phyloP scores from a whole-genome alignment of 805 yeast genomes.

The Nakazawaea wyomingensis region DNA sequence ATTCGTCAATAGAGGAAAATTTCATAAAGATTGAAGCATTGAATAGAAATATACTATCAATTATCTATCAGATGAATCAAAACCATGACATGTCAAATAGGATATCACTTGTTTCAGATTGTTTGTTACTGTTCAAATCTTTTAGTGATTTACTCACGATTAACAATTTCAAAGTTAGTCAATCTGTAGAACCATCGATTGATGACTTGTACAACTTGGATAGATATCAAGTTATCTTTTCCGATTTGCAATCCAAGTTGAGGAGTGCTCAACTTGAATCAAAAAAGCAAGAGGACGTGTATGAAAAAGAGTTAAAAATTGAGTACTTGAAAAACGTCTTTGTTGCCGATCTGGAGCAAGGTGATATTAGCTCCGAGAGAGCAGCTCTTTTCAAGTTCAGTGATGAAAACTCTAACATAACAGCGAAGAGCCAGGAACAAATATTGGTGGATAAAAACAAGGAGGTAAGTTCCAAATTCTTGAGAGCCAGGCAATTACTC shows the following conservation, averaged over 20 bases:
- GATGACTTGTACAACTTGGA: constrained; percentile 1
- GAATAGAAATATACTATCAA: constrained; percentile 1
- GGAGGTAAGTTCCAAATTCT: constrained; percentile 40
- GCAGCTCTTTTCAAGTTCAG: constrained; percentile 25
- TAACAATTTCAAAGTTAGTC: constrained; percentile 2
- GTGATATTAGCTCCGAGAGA: constrained; percentile 5
- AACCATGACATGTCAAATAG: constrained; percentile 3
- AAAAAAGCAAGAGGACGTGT: constrained; percentile 17
- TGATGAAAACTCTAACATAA: constrained; percentile 13
- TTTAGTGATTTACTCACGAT: constrained; percentile 33
- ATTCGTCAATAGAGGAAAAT: constrained; percentile 3
- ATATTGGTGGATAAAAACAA: constrained; percentile 41
- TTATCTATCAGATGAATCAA: constrained; percentile 1
- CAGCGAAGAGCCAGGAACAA: constrained; percentile 30
- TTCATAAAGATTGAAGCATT: constrained; percentile 1
- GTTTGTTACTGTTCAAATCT: constrained; percentile 33
- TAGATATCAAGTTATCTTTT: constrained; percentile 18
- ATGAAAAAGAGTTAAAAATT: constrained; percentile 8
- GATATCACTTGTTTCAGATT: constrained; percentile 28
- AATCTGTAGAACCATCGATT: neutral
- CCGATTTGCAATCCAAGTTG: constrained; percentile 22
- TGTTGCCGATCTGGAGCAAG: constrained; percentile 1
- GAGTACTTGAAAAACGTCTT: constrained; percentile 13
- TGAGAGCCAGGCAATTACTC: constrained; percentile 42
- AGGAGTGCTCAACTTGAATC: constrained; percentile 24